phyloP scores from a whole-genome alignment of 306 rosid genomes.

The Erythrophleum fordii region DNA sequence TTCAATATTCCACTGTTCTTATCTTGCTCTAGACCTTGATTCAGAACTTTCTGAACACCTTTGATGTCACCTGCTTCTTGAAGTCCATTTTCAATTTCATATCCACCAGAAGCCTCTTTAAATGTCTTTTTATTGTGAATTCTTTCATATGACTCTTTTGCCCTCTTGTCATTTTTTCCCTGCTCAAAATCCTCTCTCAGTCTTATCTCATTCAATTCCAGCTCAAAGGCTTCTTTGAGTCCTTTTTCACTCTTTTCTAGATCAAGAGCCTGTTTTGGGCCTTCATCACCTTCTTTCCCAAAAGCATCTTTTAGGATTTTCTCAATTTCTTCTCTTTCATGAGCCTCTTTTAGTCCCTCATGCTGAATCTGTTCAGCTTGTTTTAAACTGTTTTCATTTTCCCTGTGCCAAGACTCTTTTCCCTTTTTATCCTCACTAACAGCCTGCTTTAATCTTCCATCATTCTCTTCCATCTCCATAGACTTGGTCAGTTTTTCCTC shows the following conservation, averaged over 20 bases:
- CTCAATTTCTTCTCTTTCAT: slow-evolving; percentile 48
- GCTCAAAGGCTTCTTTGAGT: slow-evolving; percentile 44
- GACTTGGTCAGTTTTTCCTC: slow-evolving; percentile 40
- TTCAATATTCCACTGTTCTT: slow-evolving; percentile 14
- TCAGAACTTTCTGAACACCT: slow-evolving; percentile 23
- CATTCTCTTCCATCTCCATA: slow-evolving; percentile 42
- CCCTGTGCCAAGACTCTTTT: slow-evolving; percentile 32
- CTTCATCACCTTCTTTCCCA: slow-evolving; percentile 44
- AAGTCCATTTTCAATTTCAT: slow-evolving; percentile 39
- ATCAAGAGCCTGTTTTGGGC: slow-evolving; percentile 42
- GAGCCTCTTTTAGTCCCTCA: slow-evolving; percentile 46
- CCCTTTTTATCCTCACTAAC: slow-evolving; percentile 28
- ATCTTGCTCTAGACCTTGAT: slow-evolving; percentile 39
- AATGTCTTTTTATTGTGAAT: slow-evolving; percentile 34
- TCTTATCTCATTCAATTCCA: slow-evolving; percentile 48
- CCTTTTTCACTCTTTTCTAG: slow-evolving; percentile 51
- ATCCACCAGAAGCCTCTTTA: slow-evolving; percentile 34
- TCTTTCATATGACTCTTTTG: slow-evolving; percentile 14
- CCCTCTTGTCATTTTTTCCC: slow-evolving; percentile 33
- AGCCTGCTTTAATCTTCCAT: slow-evolving; percentile 36
- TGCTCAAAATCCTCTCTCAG: slow-evolving; percentile 37
- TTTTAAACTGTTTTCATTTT: slow-evolving; percentile 45
- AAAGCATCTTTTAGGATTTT: slow-evolving; percentile 39
- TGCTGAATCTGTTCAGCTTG: slow-evolving; percentile 38
- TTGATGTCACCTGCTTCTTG: slow-evolving; percentile 17